Conservation (phyloP, 1,284 basidiomycete species). For the Violaceomyces palustris region DNA sequence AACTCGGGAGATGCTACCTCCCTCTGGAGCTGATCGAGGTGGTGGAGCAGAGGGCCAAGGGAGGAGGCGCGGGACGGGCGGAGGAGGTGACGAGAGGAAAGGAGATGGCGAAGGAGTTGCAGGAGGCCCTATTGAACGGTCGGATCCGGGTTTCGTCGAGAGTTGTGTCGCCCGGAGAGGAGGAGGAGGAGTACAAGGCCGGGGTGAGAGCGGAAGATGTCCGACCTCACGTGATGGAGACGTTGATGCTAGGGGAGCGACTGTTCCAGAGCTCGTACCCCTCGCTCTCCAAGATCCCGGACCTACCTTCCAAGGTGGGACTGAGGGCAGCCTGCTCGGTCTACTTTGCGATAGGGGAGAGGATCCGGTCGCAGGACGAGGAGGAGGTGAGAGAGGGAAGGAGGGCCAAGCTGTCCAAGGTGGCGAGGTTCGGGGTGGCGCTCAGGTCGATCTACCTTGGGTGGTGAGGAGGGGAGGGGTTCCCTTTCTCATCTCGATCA, state of each 20-base stretch:
- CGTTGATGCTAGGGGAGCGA: conserved; percentile 19
- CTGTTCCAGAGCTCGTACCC: conserved; percentile 28
- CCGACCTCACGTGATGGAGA: conserved; percentile 16
- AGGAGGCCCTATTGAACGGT: conserved; percentile 8
- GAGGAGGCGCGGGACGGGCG: no score
- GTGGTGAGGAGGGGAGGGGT: no score
- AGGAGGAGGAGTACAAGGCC: background rate
- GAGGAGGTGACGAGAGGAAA: no score
- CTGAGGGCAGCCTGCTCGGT: conserved; percentile 39
- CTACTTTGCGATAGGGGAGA: conserved; percentile 30
- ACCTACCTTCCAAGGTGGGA: conserved; percentile 27
- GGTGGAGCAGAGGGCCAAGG: no score
- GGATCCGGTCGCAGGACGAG: conserved; percentile 14
- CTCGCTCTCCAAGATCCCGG: conserved; percentile 25
- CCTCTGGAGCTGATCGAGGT: conserved; percentile 17
- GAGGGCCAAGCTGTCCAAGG: conserved; percentile 20
- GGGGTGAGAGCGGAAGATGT: conserved; percentile 10
- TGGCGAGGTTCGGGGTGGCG: conserved; percentile 9
- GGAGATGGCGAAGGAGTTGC: conserved; percentile 8
- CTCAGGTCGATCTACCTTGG: conserved; percentile 22
- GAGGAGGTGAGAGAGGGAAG: conserved; percentile 10
- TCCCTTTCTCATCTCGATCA: no score
- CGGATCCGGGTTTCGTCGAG: conserved; percentile 1
- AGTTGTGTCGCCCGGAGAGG: background rate
- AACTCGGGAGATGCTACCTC: conserved; percentile 36